Conservation (phyloP, 805 yeast species). For the Hemisphaericaspora nanyangensis region DNA sequence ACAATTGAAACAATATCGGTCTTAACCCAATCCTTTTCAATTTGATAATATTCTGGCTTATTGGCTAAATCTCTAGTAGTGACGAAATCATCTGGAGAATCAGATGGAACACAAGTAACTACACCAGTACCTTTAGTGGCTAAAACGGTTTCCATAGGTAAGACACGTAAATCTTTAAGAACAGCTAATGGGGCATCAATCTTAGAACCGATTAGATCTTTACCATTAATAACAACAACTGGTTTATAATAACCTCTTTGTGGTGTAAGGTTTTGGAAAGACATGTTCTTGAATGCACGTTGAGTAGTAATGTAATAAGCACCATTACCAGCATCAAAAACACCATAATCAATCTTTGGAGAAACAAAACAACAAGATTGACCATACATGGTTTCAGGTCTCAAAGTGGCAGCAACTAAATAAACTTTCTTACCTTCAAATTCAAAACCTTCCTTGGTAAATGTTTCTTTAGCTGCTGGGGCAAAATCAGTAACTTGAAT, state of each 20-base stretch:
- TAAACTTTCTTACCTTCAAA: conserved; percentile 58
- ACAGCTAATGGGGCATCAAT: conserved; percentile 81
- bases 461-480: conserved; percentile 51
- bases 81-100: conserved; percentile 95
- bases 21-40: conserved; percentile 82
- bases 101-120: conserved; percentile 98
- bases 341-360: conserved; percentile 88
- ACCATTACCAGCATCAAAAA: conserved; percentile 77
- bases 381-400: conserved; percentile 99
- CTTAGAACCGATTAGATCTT: conserved; percentile 76
- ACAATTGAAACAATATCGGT: conserved; percentile 72
- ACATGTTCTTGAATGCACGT: conserved; percentile 97
- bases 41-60: conserved; percentile 87
- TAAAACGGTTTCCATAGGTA: conserved; percentile 97
- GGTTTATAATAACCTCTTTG: conserved; percentile 74
- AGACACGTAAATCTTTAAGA: conserved; percentile 66
- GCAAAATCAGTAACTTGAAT: conserved; percentile 61
- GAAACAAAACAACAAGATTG: conserved; percentile 98
- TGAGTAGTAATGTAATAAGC: conserved; percentile 82
- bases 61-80: conserved; percentile 79
- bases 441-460: conserved; percentile 45
- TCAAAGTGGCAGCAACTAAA: conserved; percentile 92
- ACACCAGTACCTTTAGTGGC: conserved; percentile 98
- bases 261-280: conserved; percentile 90
- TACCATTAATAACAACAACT: conserved; percentile 60